Percentiles rank a stretch among this genome's conserved stretches.
phyloP scores from a whole-genome alignment of 192 early-diverging fungal genomes.

The Dimargaris xerosporica region DNA sequence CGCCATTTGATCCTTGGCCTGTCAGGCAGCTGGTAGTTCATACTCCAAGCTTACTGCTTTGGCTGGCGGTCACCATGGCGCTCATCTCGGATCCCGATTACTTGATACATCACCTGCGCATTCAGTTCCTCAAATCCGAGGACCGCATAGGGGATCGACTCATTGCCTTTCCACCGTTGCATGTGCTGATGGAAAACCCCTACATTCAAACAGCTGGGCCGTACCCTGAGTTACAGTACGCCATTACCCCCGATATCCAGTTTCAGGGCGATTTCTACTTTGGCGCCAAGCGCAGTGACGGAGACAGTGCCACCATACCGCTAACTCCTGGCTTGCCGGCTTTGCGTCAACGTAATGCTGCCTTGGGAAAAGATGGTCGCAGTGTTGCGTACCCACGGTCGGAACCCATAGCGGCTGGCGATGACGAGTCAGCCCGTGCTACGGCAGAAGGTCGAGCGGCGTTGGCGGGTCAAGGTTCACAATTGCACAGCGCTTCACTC shows the following conservation, averaged over 20 bases:
- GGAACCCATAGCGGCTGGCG: too few species aligned
- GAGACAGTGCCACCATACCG: neutral
- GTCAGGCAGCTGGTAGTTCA: neutral
- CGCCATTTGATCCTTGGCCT: too few species aligned
- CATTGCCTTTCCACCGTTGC: constrained; percentile 34
- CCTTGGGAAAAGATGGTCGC: too few species aligned
- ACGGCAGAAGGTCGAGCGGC: too few species aligned
- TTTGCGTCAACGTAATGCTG: neutral
- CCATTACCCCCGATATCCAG: constrained; percentile 8
- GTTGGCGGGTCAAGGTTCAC: too few species aligned
- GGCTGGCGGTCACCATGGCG: constrained; percentile 32
- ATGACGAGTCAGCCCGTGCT: too few species aligned
- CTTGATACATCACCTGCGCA: constrained; percentile 59
- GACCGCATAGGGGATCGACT: constrained; percentile 58
- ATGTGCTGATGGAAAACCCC: constrained; percentile 24
- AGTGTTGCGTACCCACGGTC: too few species aligned
- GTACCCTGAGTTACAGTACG: constrained; percentile 17
- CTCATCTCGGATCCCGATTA: constrained; percentile 52
- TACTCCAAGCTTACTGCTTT: neutral
- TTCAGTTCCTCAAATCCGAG: constrained; percentile 55
- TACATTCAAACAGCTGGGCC: constrained; percentile 28
- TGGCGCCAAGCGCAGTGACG: constrained; percentile 13
- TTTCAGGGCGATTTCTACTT: constrained; percentile 12
- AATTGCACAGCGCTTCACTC: too few species aligned
- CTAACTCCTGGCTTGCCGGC: neutral